phyloP scores from a whole-genome alignment of 306 rosid genomes.

The Castanea mollissima region DNA sequence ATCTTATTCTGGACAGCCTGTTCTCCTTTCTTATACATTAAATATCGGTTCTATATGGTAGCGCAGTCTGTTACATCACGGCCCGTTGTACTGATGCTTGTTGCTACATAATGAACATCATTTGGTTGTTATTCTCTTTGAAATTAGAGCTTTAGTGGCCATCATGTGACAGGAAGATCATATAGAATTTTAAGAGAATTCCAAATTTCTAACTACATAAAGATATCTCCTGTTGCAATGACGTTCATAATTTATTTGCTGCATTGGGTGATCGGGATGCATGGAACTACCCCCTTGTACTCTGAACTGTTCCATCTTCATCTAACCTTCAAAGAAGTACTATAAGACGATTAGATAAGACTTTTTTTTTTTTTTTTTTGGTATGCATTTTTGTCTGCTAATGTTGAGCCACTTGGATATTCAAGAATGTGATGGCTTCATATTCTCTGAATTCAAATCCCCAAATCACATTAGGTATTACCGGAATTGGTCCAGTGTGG shows the following conservation, averaged over 20 bases:
- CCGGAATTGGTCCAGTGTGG: too few species aligned
- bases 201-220: not conserved
- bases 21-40: not conserved
- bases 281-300: too few species aligned
- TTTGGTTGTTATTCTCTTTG: constrained; percentile 7
- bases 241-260: not conserved
- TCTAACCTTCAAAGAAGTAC: too few species aligned
- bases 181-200: not conserved
- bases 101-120: not conserved
- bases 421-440: too few species aligned
- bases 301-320: too few species aligned
- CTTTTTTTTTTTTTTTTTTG: too few species aligned
- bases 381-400: too few species aligned
- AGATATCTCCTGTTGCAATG: not conserved
- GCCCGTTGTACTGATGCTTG: not conserved
- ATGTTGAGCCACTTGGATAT: too few species aligned
- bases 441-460: too few species aligned
- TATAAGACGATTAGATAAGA: too few species aligned
- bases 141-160: constrained; percentile 15
- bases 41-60: not conserved
- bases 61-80: not conserved
- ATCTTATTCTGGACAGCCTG: constrained; percentile 1
- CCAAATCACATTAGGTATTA: too few species aligned
- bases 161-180: not conserved
- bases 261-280: not conserved